These are phyloP conservation scores for Xylaria sp. DNA, from an alignment of 2,329 filamentous ascomycete genomes.

Conservation along the genomic window DNA sequence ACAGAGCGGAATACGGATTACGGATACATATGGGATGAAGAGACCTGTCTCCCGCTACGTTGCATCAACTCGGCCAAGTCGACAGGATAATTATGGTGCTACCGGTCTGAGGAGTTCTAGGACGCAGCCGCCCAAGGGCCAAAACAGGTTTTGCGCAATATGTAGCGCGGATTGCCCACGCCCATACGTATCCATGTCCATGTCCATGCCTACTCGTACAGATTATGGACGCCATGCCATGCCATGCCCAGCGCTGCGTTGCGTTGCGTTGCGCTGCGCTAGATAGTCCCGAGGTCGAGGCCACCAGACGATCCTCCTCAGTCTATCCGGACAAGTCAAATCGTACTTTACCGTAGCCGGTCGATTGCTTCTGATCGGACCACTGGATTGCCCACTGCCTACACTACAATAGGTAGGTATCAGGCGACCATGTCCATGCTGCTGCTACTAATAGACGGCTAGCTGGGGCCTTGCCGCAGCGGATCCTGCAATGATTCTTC, in stretches of 20 bases:
- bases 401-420: not conserved
- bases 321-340: slow-evolving; percentile 3
- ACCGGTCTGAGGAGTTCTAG: slow-evolving; percentile 3
- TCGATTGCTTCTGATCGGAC: not conserved
- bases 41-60: not conserved
- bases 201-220: no score
- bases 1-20: no score
- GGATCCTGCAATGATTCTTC: not conserved
- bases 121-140: not conserved
- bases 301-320: slow-evolving; percentile 6
- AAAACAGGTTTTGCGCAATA: slow-evolving; percentile 14
- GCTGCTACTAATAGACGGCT: not conserved
- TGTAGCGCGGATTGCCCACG: no score
- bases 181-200: no score
- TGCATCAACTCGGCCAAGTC: slow-evolving; percentile 4
- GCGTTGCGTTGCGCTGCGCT: slow-evolving; percentile 4
- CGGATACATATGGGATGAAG: slow-evolving; percentile 1
- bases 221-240: no score
- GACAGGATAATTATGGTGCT: slow-evolving; percentile 3
- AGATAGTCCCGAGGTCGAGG: slow-evolving; percentile 11
- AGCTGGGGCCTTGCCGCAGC: slow-evolving; percentile 4
- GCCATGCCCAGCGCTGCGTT: not conserved
- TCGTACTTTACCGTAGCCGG: not conserved
- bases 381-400: not conserved
- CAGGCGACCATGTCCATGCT: not conserved